Conservation (phyloP, 768 basidiomycete species). For the Boletus huronensis region DNA sequence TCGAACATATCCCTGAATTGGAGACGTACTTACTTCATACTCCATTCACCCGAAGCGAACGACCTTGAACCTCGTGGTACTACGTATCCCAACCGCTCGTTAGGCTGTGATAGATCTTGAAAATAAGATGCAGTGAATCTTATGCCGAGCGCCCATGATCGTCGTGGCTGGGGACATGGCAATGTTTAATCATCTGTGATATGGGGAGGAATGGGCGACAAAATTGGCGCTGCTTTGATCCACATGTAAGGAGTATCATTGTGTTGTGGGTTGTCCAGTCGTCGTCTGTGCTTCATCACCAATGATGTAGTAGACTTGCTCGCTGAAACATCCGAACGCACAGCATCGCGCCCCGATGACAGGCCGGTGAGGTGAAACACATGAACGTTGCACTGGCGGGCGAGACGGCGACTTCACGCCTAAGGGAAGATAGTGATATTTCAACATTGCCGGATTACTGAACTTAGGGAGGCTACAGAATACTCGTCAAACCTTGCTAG, state of each 20-base stretch:
- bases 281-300: background rate
- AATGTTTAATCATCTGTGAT: background rate
- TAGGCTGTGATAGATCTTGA: background rate
- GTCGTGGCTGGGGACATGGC: background rate
- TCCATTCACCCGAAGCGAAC: background rate
- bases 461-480: background rate
- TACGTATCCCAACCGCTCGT: background rate
- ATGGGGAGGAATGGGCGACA: background rate
- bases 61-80: conserved; percentile 16
- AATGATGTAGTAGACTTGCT: background rate
- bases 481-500: background rate
- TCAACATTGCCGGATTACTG: background rate
- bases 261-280: background rate
- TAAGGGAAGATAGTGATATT: background rate
- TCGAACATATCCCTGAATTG: background rate
- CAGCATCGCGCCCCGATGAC: background rate
- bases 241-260: background rate
- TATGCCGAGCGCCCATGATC: conserved; percentile 8
- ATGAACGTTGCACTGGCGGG: background rate
- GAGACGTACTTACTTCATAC: background rate
- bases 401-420: background rate
- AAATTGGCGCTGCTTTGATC: background rate
- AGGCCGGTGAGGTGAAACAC: background rate
- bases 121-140: background rate
- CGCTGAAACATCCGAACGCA: conserved; percentile 1